phyloP scores from a whole-genome alignment of 2,329 filamentous ascomycete genomes.

The Colletotrichum sp. region DNA sequence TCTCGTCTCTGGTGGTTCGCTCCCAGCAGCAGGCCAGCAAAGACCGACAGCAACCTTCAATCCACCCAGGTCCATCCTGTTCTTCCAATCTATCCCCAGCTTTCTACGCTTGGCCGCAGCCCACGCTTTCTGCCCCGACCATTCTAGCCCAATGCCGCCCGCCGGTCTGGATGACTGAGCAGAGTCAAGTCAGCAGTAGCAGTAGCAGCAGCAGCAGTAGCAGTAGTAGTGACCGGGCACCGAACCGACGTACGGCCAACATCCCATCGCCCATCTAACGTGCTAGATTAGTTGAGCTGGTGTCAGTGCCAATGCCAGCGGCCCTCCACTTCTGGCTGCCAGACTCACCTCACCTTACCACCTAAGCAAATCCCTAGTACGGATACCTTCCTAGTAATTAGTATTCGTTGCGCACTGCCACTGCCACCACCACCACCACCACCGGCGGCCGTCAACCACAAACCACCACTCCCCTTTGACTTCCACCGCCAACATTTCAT shows the following conservation, averaged over 20 bases:
- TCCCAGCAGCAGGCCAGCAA: not conserved
- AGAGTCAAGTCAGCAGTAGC: not conserved
- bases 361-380: not conserved
- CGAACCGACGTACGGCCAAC: not conserved
- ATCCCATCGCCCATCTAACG: not conserved
- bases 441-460: not conserved
- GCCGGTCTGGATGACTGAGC: constrained; percentile 2
- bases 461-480: not conserved
- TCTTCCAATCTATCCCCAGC: constrained; percentile 8
- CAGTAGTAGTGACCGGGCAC: not conserved
- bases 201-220: not conserved
- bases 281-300: not conserved
- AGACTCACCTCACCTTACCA: not conserved
- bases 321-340: not conserved
- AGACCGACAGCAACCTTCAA: not conserved
- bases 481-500: constrained; percentile 9
- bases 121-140: not conserved
- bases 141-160: constrained; percentile 16
- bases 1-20: not conserved
- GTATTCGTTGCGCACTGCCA: not conserved
- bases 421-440: not conserved
- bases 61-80: not conserved
- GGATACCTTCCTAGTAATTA: not conserved
- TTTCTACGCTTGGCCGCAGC: not conserved
- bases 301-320: not conserved